A percentile compares a stretch with the other conserved stretches of the same genome.
These are phyloP conservation scores for Nemania sp. DNA, from an alignment of 2,329 filamentous ascomycete species.

Conservation along the genomic window DNA sequence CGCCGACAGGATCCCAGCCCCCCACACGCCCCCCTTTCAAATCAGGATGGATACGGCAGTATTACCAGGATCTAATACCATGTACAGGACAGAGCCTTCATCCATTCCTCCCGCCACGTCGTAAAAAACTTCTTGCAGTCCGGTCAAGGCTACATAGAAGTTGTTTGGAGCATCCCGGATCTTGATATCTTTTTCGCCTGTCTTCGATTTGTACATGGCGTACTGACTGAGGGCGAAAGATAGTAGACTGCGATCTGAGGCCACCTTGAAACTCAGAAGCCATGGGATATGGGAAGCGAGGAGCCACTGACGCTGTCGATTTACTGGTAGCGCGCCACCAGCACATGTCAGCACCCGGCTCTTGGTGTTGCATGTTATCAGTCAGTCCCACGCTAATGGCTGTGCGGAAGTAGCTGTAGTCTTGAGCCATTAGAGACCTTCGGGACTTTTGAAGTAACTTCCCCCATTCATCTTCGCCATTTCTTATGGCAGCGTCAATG, in stretches of 20 bases:
- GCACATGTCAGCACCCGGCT: neutral
- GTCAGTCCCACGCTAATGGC: neutral
- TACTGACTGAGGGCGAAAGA: neutral
- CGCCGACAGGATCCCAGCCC: too few relatives aligned
- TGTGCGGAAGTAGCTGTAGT: slow-evolving; percentile 37
- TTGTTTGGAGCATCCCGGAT: neutral
- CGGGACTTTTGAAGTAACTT: neutral
- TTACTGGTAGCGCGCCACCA: slow-evolving; percentile 44
- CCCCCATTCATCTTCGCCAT: slow-evolving; percentile 15
- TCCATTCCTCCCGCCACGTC: neutral
- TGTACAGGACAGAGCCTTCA: neutral
- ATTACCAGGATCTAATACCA: neutral
- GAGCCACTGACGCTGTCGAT: slow-evolving; percentile 49
- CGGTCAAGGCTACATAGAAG: neutral
- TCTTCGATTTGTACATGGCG: neutral
- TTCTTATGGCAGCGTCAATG: neutral
- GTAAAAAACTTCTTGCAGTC: neutral
- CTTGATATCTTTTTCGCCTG: neutral
- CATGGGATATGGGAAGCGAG: slow-evolving; percentile 51
- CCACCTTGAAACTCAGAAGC: slow-evolving; percentile 46
- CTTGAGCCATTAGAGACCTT: slow-evolving; percentile 47
- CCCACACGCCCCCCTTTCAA: too few relatives aligned
- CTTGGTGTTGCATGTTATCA: neutral
- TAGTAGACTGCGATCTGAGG: neutral
- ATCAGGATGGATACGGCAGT: neutral